Conservation (phyloP, 257 asterid genomes). For the Primulina tabacum region DNA sequence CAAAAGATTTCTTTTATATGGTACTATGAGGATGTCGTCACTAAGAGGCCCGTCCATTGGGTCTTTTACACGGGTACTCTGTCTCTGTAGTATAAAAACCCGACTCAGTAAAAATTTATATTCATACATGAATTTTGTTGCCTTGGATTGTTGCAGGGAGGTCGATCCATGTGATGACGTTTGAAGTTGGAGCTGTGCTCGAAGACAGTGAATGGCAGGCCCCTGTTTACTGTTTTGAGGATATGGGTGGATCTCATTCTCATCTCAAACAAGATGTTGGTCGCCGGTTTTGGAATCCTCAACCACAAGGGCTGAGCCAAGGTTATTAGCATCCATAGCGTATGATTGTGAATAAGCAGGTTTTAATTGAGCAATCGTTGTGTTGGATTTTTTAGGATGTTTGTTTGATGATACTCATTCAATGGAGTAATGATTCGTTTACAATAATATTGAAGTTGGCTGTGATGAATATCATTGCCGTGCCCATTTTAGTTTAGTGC, state of each 20-base stretch:
- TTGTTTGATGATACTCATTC: no score
- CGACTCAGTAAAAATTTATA: background rate
- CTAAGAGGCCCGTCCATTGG: conserved; percentile 80
- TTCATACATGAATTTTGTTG: background rate
- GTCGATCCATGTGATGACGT: conserved; percentile 76
- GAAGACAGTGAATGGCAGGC: conserved; percentile 80
- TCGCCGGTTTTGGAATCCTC: conserved; percentile 20
- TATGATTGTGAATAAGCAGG: no score
- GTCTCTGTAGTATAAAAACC: background rate
- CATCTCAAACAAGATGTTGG: conserved; percentile 22
- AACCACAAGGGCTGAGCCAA: conserved; percentile 11
- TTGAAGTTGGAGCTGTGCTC: conserved; percentile 83
- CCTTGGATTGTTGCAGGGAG: conserved; percentile 48
- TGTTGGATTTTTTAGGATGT: no score
- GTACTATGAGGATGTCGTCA: conserved; percentile 73
- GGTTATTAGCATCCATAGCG: no score
- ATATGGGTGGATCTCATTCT: conserved; percentile 20
- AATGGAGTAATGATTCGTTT: no score
- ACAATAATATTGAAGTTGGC: no score
- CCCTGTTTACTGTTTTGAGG: conserved; percentile 64
- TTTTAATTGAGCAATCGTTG: background rate
- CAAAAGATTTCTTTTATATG: conserved; percentile 57
- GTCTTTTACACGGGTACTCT: conserved; percentile 53
- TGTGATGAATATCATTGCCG: no score
- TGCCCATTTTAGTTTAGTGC: no score